These are phyloP conservation scores for Pythium utonaiense DNA, from an alignment of 352 stramenopile species.

Conservation along the genomic window DNA sequence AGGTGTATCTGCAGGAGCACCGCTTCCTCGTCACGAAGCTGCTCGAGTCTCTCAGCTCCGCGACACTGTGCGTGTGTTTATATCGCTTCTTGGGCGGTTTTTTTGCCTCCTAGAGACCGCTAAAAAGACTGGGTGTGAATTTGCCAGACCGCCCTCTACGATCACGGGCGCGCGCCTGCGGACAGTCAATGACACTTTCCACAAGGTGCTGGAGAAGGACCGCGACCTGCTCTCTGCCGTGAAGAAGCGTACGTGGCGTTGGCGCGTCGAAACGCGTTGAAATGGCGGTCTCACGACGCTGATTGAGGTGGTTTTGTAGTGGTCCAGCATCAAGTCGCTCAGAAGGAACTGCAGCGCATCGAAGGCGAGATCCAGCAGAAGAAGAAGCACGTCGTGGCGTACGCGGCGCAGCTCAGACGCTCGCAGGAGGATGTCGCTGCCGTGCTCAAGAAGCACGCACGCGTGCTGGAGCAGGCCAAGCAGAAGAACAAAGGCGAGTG, in stretches of 20 bases:
- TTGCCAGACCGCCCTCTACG: conserved; percentile 55
- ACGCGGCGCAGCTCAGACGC: conserved; percentile 56
- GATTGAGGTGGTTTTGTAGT: conserved; percentile 32
- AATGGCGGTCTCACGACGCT: not conserved
- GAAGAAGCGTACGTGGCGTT: conserved; percentile 63
- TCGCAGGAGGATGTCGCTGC: conserved; percentile 67
- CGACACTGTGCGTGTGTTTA: conserved; percentile 38
- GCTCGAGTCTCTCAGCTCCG: conserved; percentile 69
- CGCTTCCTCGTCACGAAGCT: conserved; percentile 83
- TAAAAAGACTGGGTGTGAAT: no score
- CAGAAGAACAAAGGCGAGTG: conserved; percentile 46
- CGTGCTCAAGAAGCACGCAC: conserved; percentile 66
- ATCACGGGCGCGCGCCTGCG: conserved; percentile 70
- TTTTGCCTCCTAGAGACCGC: no score
- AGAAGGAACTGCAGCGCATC: conserved; percentile 61
- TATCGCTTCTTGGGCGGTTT: not conserved
- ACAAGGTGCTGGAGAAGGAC: conserved; percentile 75
- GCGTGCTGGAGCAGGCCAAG: conserved; percentile 54
- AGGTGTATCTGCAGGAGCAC: conserved; percentile 75
- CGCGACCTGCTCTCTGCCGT: conserved; percentile 58
- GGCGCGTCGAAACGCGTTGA: not conserved
- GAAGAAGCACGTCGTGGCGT: conserved; percentile 62
- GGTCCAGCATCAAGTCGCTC: conserved; percentile 59
- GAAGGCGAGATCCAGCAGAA: conserved; percentile 64
- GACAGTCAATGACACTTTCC: conserved; percentile 75